Evolutionary conservation across 23 red algal genomes (phyloP).

Genomic region (Gracilariopsis chorda): DNA sequence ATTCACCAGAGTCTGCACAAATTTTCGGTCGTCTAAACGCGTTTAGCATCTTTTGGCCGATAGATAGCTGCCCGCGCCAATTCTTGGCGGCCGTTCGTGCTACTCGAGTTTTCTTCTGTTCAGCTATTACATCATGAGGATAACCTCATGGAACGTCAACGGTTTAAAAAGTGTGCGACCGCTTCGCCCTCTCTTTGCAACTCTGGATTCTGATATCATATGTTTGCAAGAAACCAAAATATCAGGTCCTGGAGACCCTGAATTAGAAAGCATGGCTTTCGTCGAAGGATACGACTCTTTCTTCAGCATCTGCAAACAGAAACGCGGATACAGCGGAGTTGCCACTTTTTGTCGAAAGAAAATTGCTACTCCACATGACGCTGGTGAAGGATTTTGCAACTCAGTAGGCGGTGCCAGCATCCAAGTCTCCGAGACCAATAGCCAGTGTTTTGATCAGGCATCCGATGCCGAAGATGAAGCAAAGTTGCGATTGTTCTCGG

Average conservation of each 20-base stretch:
- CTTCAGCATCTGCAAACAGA: constrained; percentile 55
- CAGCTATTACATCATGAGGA: constrained; percentile 45
- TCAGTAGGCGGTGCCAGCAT: not conserved
- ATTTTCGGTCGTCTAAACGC: too few species aligned
- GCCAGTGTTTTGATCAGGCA: not conserved
- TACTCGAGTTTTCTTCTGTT: too few species aligned
- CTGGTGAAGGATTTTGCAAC: constrained; percentile 35
- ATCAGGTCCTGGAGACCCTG: constrained; percentile 3
- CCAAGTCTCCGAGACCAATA: not conserved
- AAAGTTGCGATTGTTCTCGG: not conserved
- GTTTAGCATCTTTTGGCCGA: too few species aligned
- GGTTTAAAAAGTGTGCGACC: constrained; percentile 37
- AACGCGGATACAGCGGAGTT: constrained; percentile 48
- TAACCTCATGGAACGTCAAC: constrained; percentile 61
- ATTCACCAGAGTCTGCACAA: too few species aligned
- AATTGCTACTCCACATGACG: constrained; percentile 16
- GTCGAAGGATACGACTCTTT: constrained; percentile 53
- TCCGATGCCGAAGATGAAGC: not conserved
- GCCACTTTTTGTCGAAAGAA: constrained; percentile 53
- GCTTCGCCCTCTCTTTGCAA: constrained; percentile 21
- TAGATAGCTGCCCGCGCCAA: too few species aligned
- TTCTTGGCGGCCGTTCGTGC: too few species aligned
- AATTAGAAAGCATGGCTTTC: constrained; percentile 39
- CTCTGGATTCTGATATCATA: constrained; percentile 58
- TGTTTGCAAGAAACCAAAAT: constrained; percentile 68